Evolutionary conservation across 176 grass and related monocot species (phyloP).

Genomic region (Calamus simplicifolius): DNA sequence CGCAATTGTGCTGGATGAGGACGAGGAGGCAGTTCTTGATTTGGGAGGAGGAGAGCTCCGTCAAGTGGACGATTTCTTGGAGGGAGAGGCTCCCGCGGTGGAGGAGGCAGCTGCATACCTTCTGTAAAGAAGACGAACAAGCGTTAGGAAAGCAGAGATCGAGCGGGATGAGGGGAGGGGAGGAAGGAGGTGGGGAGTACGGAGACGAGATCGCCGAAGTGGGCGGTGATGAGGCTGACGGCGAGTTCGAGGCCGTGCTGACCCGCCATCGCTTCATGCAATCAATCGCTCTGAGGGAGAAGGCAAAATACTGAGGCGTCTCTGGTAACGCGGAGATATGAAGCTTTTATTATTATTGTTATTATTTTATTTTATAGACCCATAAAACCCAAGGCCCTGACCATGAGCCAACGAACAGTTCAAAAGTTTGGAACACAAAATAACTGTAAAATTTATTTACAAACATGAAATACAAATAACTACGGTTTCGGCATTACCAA

Average conservation of each 20-base stretch:
- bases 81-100: constrained; percentile 44
- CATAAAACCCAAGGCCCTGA: too few relatives aligned
- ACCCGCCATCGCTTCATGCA: constrained; percentile 40
- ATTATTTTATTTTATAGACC: too few relatives aligned
- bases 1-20: constrained; percentile 88
- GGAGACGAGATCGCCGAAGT: constrained; percentile 59
- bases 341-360: too few relatives aligned
- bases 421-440: too few relatives aligned
- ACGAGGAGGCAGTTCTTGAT: constrained; percentile 85
- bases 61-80: constrained; percentile 41
- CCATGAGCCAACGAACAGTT: too few relatives aligned
- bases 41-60: constrained; percentile 25
- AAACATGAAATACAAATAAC: too few relatives aligned
- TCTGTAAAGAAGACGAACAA: constrained; percentile 19
- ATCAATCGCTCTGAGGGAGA: too few relatives aligned
- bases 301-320: too few relatives aligned
- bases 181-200: constrained; percentile 13
- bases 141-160: not conserved
- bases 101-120: constrained; percentile 69
- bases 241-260: constrained; percentile 58
- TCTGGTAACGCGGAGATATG: too few relatives aligned
- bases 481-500: too few relatives aligned
- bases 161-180: not conserved
- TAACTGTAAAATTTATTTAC: too few relatives aligned
- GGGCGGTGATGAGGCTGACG: constrained; percentile 38